Conservation (phyloP, 306 rosid species). For the Fragaria iinumae region DNA sequence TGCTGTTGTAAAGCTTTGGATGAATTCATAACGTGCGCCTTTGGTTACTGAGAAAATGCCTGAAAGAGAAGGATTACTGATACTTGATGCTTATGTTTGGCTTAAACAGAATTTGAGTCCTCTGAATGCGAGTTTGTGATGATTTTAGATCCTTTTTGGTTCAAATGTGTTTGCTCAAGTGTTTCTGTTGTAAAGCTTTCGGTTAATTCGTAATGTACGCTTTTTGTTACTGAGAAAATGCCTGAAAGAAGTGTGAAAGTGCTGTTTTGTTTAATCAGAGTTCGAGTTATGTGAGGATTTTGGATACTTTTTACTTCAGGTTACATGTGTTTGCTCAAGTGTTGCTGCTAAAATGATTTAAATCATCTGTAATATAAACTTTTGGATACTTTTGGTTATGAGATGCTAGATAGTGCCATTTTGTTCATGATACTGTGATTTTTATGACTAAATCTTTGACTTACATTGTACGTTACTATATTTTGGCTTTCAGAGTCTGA, state of each 20-base stretch:
- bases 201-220: not conserved
- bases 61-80: not conserved
- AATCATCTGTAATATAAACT: not conserved
- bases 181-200: not conserved
- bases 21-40: not conserved
- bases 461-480: not conserved
- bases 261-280: not conserved
- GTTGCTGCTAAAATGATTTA: not conserved
- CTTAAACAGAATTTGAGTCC: not conserved
- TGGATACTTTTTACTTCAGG: not conserved
- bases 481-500: not conserved
- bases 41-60: conserved; percentile 1
- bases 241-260: not conserved
- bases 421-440: not conserved
- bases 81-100: not conserved
- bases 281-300: not conserved
- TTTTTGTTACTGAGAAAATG: not conserved
- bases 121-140: not conserved
- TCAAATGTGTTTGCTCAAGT: not conserved
- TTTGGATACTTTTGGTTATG: not conserved
- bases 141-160: not conserved
- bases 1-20: not conserved
- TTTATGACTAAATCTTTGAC: not conserved
- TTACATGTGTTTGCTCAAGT: not conserved
- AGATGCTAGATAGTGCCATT: not conserved